Evolutionary conservation across 2,329 filamentous ascomycete genomes (phyloP), one percentile per base, ranked within the genome.

Genomic region (Tolypocladium guangdongense): DNA sequence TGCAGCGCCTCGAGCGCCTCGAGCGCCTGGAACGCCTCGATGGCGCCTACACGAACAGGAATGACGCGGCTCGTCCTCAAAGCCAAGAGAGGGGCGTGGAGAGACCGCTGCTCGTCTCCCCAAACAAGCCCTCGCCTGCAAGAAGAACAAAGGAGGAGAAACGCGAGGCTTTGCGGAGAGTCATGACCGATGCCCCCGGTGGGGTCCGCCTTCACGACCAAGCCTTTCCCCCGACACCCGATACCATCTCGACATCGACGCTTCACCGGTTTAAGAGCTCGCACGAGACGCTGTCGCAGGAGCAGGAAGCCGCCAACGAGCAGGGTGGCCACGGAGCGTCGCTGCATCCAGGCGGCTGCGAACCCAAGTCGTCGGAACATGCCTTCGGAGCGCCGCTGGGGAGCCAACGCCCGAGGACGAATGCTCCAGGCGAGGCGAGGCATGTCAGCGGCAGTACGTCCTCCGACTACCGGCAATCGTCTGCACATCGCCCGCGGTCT

Each of bases 191-290:
- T 33, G 70, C 70, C 61, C 69, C 54, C 55, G 69, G 60, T 56
- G 68, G 66, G 56, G 73, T 70, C 39, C 66, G 69, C 60, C 55
- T 73, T 2, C 68, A 72, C 52, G 70, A 74, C 6, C 72, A 75
- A 20, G 66, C 65, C 20, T 66, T 82, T 2, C 80, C 80, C 11
- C 80, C 80, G 0, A 83, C 80, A 0, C 80, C 80, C 0, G 80
- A 83, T 58, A 83, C 80, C 0, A 78, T 82, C 22, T 80, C 80
- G 1, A 80, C 77, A 2, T 76, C 77, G 2, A 80, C 78, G 0
- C 68, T 83, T 36, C 70, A 73, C 7, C 71, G 72, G 16, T 76
- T 73, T 55, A 72, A 79, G 56, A 73, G 71, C 49, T 81, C 78
- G 0, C 72, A 74, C 52, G 78, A 82, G 45, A 74, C 73, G 0